These are phyloP conservation scores for Artemisia annua DNA, from an alignment of 129 eudicot genomes.

Conservation along the genomic window DNA sequence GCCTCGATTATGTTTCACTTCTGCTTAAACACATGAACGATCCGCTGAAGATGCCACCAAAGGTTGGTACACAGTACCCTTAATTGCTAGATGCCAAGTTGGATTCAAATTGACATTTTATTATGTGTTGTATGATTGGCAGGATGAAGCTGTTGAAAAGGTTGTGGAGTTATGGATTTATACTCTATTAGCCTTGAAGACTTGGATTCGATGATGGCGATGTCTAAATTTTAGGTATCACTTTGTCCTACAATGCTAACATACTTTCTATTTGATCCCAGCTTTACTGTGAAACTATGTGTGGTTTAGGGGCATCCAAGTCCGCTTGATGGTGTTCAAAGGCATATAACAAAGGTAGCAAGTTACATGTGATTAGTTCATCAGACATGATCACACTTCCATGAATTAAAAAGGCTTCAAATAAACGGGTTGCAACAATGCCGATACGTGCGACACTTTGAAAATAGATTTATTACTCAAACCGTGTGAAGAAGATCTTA, in stretches of 20 bases:
- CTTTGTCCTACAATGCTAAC: background rate
- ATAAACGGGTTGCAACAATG: conserved; percentile 89
- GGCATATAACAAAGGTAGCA: conserved; percentile 95
- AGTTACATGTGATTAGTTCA: conserved; percentile 68
- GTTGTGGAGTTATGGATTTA: conserved; percentile 93
- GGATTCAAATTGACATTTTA: background rate
- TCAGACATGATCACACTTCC: conserved; percentile 93
- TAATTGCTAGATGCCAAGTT: background rate
- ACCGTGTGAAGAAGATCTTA: no score
- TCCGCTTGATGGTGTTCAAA: conserved; percentile 79
- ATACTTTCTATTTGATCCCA: background rate
- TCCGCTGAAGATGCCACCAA: conserved; percentile 69
- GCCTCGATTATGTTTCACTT: conserved; percentile 76
- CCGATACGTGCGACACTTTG: no score
- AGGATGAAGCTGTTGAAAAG: conserved; percentile 89
- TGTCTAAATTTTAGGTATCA: conserved; percentile 81
- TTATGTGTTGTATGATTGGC: conserved; percentile 33
- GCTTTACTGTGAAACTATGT: background rate
- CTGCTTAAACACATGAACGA: conserved; percentile 76
- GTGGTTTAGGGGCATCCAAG: conserved; percentile 63
- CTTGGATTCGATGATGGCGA: conserved; percentile 64
- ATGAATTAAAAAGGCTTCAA: conserved; percentile 86
- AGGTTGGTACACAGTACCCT: conserved; percentile 22
- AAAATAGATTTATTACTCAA: no score
- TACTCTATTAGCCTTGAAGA: conserved; percentile 92